Evolutionary conservation across 2,329 filamentous ascomycete genomes (phyloP), one percentile per base, ranked within the genome.

Genomic region (Aspergillus puulaauensis): DNA sequence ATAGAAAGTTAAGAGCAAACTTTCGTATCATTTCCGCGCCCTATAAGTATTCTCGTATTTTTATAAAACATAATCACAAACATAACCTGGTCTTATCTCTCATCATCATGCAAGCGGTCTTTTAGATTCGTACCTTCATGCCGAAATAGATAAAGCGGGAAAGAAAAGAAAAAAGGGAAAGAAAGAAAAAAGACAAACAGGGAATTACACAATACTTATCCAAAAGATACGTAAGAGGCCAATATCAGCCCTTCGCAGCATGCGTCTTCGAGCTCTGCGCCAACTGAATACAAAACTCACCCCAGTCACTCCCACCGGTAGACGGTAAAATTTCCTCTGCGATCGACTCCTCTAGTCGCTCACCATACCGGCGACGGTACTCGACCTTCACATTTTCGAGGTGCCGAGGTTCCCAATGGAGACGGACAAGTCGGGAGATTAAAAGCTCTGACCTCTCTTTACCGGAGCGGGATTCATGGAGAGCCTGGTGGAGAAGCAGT

Each of bases 401-500:
- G 75, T 98, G 93, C 62, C 83, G 77, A 4, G 89, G 84, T 69
- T 98, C 93, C 95, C 95, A 98, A 76, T 98, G 95, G 73, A 93
- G 86, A 33, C 95, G 84, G 44, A 97, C 90, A 2, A 98, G 82
- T 2, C 95, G 84, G 3, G 89, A 93, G 62, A 96, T 96, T 51
- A 99, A 85, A 49, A 97, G 79, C 72, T 97, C 93, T 46, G 90
- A 89, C 31, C 93, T 86, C 69, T 93, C 90, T 62, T 84, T 85
- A 63, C 83, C 85, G 2, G 88, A 86, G 2, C 82, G 84, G 3
- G 88, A 88, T 46, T 89, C 84, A 19, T 87, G 89, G 63, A 98
- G 86, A 2, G 95, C 93, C 77, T 98, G 95, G 74, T 96, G 88
- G 2, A 99, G 81, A 3, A 98, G 86, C 39, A 97, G 83, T 3